Evolutionary conservation across 257 asterid genomes (phyloP).

Genomic region (Solanum chaucha): DNA sequence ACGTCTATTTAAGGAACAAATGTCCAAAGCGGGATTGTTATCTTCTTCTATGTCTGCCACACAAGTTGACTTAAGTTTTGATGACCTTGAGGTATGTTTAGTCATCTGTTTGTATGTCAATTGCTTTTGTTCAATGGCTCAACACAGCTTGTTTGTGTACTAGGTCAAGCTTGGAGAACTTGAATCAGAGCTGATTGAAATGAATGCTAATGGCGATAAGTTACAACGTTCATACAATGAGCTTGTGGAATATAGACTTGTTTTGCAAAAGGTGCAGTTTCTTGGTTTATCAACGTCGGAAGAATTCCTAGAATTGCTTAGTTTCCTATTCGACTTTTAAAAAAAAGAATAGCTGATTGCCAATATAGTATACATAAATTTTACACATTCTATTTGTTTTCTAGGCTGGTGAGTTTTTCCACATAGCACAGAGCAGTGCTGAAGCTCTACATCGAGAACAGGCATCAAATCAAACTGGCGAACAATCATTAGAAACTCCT

Average conservation of each 20-base stretch:
- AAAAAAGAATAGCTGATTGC: background rate
- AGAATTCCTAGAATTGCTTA: background rate
- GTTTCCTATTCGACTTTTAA: background rate
- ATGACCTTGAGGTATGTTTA: slow-evolving; percentile 72
- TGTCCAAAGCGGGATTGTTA: slow-evolving; percentile 71
- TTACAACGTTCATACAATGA: slow-evolving; percentile 76
- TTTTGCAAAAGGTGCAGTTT: slow-evolving; percentile 50
- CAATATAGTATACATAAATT: background rate
- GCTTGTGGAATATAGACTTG: slow-evolving; percentile 59
- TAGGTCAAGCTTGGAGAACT: slow-evolving; percentile 51
- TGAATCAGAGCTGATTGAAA: slow-evolving; percentile 79
- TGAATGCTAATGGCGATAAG: slow-evolving; percentile 74
- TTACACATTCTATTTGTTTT: slow-evolving; percentile 4
- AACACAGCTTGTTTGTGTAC: background rate
- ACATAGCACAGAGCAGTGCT: slow-evolving; percentile 72
- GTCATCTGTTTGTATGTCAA: background rate
- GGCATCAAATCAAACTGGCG: slow-evolving; percentile 61
- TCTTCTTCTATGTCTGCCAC: slow-evolving; percentile 33
- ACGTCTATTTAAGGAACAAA: slow-evolving; percentile 85
- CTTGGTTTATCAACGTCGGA: background rate
- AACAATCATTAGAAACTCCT: slow-evolving; percentile 88
- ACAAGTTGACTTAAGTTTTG: slow-evolving; percentile 44
- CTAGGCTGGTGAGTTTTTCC: slow-evolving; percentile 88
- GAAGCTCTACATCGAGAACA: slow-evolving; percentile 67
- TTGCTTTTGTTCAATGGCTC: background rate